phyloP scores from a whole-genome alignment of 495 filamentous ascomycete genomes.

The Amphirosellinia nigrospora region DNA sequence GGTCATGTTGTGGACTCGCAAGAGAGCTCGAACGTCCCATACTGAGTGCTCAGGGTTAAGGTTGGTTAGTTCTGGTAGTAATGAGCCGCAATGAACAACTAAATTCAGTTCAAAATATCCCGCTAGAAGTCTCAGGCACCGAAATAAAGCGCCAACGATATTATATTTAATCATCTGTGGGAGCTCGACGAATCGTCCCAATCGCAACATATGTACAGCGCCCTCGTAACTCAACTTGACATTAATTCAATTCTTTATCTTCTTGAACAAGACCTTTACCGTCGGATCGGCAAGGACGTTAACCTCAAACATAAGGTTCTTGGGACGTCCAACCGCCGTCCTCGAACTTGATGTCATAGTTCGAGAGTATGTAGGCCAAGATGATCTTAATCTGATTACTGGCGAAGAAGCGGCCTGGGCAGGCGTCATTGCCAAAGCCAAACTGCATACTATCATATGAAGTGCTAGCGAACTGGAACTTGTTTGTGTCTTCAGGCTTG shows the following conservation, averaged over 20 bases:
- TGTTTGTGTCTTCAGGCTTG: constrained; percentile 39
- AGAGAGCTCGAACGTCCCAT: background rate
- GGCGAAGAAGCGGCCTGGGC: constrained; percentile 56
- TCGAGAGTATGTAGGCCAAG: constrained; percentile 45
- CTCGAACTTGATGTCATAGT: constrained; percentile 51
- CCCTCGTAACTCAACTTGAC: background rate
- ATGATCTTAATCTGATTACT: constrained; percentile 53
- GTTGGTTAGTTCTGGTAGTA: background rate
- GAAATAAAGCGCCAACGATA: background rate
- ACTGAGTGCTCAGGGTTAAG: background rate
- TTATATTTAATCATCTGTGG: background rate
- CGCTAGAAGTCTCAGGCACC: background rate
- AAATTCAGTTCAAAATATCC: background rate
- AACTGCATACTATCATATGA: constrained; percentile 50
- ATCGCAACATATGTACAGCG: background rate
- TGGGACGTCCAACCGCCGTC: constrained; percentile 37
- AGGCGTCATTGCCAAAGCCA: constrained; percentile 55
- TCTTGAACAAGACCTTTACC: constrained; percentile 35
- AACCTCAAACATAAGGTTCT: constrained; percentile 39
- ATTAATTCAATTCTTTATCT: constrained; percentile 5
- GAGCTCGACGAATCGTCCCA: background rate
- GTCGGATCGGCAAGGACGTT: constrained; percentile 37
- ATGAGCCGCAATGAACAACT: background rate
- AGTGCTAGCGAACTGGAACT: constrained; percentile 53
- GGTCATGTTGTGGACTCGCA: background rate